Evolutionary conservation across 768 basidiomycete genomes (phyloP).

Genomic region (Leccinum ochraceum): DNA sequence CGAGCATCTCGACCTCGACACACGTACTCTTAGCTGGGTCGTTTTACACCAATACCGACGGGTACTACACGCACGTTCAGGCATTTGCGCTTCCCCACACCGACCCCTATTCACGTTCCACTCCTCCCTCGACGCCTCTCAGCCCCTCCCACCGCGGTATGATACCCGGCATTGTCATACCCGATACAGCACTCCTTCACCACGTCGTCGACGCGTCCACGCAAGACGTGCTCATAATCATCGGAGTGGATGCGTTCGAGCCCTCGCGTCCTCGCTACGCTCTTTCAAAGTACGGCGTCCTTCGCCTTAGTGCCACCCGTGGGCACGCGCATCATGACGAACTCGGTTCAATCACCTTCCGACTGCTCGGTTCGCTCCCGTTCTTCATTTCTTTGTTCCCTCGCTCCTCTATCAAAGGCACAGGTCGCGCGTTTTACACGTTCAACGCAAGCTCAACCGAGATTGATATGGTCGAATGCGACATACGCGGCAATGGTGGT

Average conservation of each 20-base stretch:
- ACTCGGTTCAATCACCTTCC: conserved; percentile 15
- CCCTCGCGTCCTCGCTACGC: not conserved
- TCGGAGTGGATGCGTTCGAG: conserved; percentile 4
- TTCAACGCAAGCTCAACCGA: not conserved
- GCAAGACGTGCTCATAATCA: conserved; percentile 12
- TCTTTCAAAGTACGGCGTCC: conserved; percentile 4
- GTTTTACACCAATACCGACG: not conserved
- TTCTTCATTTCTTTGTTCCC: not conserved
- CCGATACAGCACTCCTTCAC: conserved; percentile 8
- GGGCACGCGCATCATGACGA: not conserved
- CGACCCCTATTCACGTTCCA: not conserved
- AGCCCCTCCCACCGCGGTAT: conserved; percentile 12
- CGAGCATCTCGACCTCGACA: conserved; percentile 22
- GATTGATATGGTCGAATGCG: conserved; percentile 14
- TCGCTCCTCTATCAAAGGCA: conserved; percentile 17
- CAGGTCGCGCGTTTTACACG: conserved; percentile 15
- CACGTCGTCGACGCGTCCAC: conserved; percentile 11
- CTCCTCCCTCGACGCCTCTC: not conserved
- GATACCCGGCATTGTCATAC: conserved; percentile 1
- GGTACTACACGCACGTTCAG: conserved; percentile 12
- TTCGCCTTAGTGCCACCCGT: conserved; percentile 2
- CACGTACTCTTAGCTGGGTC: conserved; percentile 18
- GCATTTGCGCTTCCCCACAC: conserved; percentile 15
- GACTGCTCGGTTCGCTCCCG: not conserved
- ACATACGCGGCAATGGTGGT: conserved; percentile 1